These are phyloP conservation scores for Citrullus amarus DNA, from an alignment of 306 rosid species.

Conservation along the genomic window DNA sequence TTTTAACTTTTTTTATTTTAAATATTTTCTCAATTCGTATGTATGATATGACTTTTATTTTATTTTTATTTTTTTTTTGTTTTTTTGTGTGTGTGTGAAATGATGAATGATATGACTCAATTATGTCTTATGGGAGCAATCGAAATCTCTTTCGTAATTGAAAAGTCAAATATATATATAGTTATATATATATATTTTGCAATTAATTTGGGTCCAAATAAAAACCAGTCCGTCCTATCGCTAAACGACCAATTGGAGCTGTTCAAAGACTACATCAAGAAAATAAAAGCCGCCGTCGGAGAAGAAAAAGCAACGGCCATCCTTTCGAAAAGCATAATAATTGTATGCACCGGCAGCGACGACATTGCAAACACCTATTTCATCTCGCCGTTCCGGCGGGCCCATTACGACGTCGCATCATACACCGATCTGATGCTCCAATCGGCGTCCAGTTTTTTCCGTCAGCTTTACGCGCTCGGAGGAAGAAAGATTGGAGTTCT, in stretches of 20 bases:
- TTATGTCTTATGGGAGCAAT: too few species aligned
- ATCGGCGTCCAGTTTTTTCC: slow-evolving; percentile 35
- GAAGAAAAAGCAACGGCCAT: slow-evolving; percentile 17
- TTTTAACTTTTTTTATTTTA: too few species aligned
- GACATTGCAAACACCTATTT: slow-evolving; percentile 55
- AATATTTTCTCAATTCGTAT: too few species aligned
- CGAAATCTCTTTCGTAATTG: too few species aligned
- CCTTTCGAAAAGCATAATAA: slow-evolving; percentile 40
- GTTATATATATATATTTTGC: not conserved
- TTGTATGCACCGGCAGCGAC: slow-evolving; percentile 40
- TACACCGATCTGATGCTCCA: slow-evolving; percentile 48
- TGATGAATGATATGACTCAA: too few species aligned
- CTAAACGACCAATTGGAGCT: slow-evolving; percentile 35
- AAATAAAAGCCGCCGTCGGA: slow-evolving; percentile 34
- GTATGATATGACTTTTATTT: too few species aligned
- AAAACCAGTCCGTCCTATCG: slow-evolving; percentile 38
- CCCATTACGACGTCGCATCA: slow-evolving; percentile 27
- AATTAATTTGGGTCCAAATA: not conserved
- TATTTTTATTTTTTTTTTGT: too few species aligned
- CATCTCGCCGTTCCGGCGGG: slow-evolving; percentile 25
- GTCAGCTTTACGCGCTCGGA: slow-evolving; percentile 52
- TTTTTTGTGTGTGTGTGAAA: too few species aligned
- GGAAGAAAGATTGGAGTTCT: slow-evolving; percentile 55
- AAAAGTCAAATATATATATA: too few species aligned
- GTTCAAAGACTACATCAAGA: slow-evolving; percentile 40